phyloP scores from a whole-genome alignment of 2,329 filamentous ascomycete genomes.

The Trichophyton benhamiae region DNA sequence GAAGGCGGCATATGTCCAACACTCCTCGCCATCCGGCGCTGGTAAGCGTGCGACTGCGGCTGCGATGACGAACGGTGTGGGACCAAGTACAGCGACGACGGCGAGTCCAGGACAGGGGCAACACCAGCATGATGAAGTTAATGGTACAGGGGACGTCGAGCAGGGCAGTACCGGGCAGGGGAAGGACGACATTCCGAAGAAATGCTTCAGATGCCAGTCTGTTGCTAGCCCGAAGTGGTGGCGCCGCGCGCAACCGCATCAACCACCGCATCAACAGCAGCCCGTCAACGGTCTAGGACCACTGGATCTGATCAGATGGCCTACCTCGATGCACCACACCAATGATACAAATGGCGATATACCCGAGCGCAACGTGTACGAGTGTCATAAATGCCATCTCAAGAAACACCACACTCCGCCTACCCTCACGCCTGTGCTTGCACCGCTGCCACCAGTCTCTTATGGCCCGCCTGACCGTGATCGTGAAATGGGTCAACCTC shows the following conservation, averaged over 20 bases:
- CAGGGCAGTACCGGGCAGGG: conserved; percentile 16
- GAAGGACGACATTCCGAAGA: conserved; percentile 22
- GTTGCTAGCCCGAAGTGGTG: conserved; percentile 47
- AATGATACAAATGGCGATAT: conserved; percentile 4
- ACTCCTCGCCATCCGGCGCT: conserved; percentile 39
- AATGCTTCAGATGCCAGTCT: conserved; percentile 32
- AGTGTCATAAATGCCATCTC: conserved; percentile 62
- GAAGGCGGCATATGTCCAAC: conserved; percentile 61
- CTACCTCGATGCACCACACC: not conserved
- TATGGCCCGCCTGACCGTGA: conserved; percentile 11
- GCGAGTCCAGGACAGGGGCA: conserved; percentile 1
- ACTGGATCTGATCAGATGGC: not conserved
- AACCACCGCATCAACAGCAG: not conserved
- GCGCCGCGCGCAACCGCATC: conserved; percentile 22
- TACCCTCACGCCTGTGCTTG: conserved; percentile 16
- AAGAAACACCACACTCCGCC: conserved; percentile 30
- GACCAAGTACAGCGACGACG: not conserved
- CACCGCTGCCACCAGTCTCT: conserved; percentile 18
- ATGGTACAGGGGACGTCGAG: conserved; percentile 10
- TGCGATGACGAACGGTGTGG: conserved; percentile 1
- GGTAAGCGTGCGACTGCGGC: conserved; percentile 31
- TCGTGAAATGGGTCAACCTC: conserved; percentile 22
- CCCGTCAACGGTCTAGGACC: conserved; percentile 6
- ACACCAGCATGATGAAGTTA: conserved; percentile 3
- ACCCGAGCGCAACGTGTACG: conserved; percentile 33